Base-by-base conservation (phyloP, 768 basidiomycete species). In the Hypholoma fasciculare region DNA sequence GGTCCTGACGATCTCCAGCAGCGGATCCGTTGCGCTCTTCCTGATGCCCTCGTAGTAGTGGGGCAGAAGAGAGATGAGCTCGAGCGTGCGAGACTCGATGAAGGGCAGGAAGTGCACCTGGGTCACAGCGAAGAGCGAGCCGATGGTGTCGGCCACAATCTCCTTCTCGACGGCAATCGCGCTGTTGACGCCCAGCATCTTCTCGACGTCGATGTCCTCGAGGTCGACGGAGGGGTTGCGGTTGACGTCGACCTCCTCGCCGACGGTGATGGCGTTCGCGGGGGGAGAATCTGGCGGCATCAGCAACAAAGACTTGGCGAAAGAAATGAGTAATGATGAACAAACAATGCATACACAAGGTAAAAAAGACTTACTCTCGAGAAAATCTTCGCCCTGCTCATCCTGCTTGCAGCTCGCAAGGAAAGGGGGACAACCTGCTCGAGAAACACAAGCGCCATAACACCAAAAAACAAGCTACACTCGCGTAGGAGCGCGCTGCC, bases 91-190 rank as follows among this genome's bases (percentile, higher is more conserved):
- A 61, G 82, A 76, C 76, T 98, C 95, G 61, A 98, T 86, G 69
- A 84, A 98, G 4, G 94, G 94, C 65, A 98, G 79, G 87, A 96
- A 98, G 67, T 92, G 88, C 48, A 72, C 74, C 65, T 87, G 85
- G 30, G 92, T 94, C 11, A 90, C 82, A 27, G 85, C 80, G 70
- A 98, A 98, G 61, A 99, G 75, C 38, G 90, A 89, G 60, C 96
- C 95, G 62, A 98, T 88, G 4, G 96, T 94, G 70, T 98, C 96
- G 23, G 94, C 94, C 19, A 97, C 96, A 59, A 98, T 97, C 79
- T 99, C 97, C 75, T 98, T 99, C 81, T 99, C 97, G 56, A 98
- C 94, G 42, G 96, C 96, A 63, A 98, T 89, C 17, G 95, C 96
- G 65, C 90, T 93, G 78, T 95, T 96, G 61, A 96, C 93, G 61